A percentile compares a stretch with the other conserved stretches of the same genome.
phyloP scores from a whole-genome alignment of 2,329 filamentous ascomycete genomes.

The Apiospora rasikravindrae region DNA sequence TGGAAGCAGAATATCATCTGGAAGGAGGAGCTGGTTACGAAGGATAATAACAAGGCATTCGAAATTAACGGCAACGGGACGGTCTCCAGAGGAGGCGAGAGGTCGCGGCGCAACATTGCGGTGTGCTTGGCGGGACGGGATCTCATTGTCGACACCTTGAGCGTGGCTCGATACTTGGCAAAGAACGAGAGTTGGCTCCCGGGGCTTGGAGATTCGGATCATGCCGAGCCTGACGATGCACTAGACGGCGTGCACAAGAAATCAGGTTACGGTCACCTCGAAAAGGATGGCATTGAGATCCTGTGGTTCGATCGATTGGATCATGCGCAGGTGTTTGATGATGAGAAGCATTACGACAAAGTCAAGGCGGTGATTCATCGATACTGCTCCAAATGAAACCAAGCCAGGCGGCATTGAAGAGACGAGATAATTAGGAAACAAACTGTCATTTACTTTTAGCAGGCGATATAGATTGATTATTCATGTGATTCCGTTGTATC shows the following conservation, averaged over 20 bases:
- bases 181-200: conserved; percentile 40
- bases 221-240: conserved; percentile 22
- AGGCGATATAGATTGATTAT: conserved; percentile 19
- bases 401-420: neutral
- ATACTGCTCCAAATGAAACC: conserved; percentile 32
- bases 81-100: neutral
- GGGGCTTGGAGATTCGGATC: conserved; percentile 18
- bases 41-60: conserved; percentile 17
- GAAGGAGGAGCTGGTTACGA: conserved; percentile 64
- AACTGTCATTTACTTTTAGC: conserved; percentile 4
- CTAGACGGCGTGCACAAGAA: conserved; percentile 33
- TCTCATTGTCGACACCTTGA: conserved; percentile 66
- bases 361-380: conserved; percentile 37
- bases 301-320: conserved; percentile 66
- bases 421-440: neutral
- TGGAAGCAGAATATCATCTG: conserved; percentile 75
- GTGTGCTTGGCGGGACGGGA: conserved; percentile 65
- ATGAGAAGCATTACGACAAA: conserved; percentile 31
- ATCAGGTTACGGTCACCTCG: conserved; percentile 28
- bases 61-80: conserved; percentile 19
- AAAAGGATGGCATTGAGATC: conserved; percentile 55
- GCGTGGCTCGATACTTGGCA: conserved; percentile 62
- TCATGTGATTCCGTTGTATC: conserved; percentile 29
- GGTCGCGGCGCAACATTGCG: conserved; percentile 46
- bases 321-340: conserved; percentile 67